Evolutionary conservation across 495 filamentous ascomycete genomes (phyloP), one percentile per base, ranked within the genome.

Genomic region (Amorphotheca resinae): DNA sequence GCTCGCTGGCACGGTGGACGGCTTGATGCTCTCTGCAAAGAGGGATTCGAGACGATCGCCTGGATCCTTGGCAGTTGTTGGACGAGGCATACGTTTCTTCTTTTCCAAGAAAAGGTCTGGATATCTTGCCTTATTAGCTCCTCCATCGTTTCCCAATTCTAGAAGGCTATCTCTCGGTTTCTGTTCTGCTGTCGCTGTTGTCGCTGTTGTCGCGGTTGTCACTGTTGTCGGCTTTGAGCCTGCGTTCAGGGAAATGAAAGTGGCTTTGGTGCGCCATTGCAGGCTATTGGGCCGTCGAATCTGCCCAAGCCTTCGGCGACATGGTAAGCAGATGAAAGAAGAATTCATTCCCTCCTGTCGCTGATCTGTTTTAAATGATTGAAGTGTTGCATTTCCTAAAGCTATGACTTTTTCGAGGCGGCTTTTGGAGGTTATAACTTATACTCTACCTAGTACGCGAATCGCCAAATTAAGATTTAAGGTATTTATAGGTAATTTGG

Each of bases 211-310:
- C n/a, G n/a, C n/a, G n/a, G n/a, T n/a, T n/a, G n/a, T n/a, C n/a
- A n/a, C n/a, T 41, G 38, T 46, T 11, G 37, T 35, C 6, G 18
- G 46, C 44, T 18, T 28, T 8, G 33, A 9, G 23, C 11, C 23
- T 18, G 38, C 30, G 34, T 28, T 46, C 25, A 57, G 54, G 11
- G 54, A 57, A 36, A 54, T 47, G 33, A 57, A 57, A 4, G 50
- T 44, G 1, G 48, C 54, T 49, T 44, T 38, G 5, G 38, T 22
- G 11, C 28, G 43, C 42, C 44, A 46, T 51, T 49, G 46, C 14
- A 45, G 9, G n/a, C 16, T 4, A 7, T 34, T 22, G 1, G 32
- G n/a, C 12, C 22, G 30, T 15, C 35, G 46, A 9, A 45, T 20
- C 23, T 21, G 30, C 4, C 25, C 33, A 1, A 55, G 39, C 28